Base-by-base conservation (phyloP, 73 alveolate species). In the Tetrahymena thermophila region DNA sequence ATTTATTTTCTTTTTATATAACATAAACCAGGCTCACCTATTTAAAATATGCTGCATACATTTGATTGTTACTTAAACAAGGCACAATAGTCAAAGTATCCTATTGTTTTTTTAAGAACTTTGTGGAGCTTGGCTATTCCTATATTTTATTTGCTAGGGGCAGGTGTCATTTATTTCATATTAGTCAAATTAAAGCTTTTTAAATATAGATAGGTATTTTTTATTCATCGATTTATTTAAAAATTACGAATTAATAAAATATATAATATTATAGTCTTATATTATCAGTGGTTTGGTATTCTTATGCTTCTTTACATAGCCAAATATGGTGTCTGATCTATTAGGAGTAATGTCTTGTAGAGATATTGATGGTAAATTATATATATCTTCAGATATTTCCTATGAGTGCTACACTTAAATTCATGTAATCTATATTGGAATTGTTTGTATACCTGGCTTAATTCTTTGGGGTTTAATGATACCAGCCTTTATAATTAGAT, bases 61-160 rank as follows among this genome's bases (percentile, higher is more conserved):
- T 85, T 94, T 43, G 96, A 94, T 94, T 94, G 96, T 28, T 94
- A 85, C 43, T 85, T 94, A 83, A 85, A 44, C 31, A 25, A 85
- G 31, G 71, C 58, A 10, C 40, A 84, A 25, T 58, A 94, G 19
- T 85, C 93, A 11, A 57, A 71, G n/a, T 71, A 71, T 71, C 89
- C 93, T 25, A 93, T 94, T 13, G 42, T 94, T 50, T 94, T 85
- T 34, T 94, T 94, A 25, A 94, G 96, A 85, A 83, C 93, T 37
- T 85, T 94, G 16, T 94, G 96, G 96, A 84, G 93, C n/a, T 84
- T 94, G 21, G 40, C 55, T 31, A 94, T 94, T 94, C 96, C 96
- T 38, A 19, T 94, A 11, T 37, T 94, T 17, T 94, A 94, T 40
- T 35, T 85, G 15, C 4, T 85, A 15, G 56, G 84, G 2, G 40